Conservation (phyloP, 768 basidiomycete genomes). For the Asterophora parasitica region DNA sequence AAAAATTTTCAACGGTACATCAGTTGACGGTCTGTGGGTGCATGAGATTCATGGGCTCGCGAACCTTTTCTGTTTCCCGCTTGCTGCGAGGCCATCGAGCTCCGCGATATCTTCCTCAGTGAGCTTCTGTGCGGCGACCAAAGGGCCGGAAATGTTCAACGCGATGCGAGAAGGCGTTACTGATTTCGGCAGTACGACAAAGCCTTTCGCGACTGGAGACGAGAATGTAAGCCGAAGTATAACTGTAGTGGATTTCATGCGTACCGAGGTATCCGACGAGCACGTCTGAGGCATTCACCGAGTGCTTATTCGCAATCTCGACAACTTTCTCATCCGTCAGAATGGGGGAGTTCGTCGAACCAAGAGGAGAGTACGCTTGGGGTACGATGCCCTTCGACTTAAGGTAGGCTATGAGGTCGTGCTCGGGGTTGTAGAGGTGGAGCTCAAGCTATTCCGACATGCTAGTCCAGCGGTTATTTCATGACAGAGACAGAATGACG, state of each 20-base stretch:
- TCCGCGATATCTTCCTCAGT: conserved; percentile 46
- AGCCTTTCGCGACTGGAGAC: conserved; percentile 52
- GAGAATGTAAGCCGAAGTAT: conserved; percentile 3
- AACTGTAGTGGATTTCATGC: conserved; percentile 14
- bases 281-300: conserved; percentile 50
- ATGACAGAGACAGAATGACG: neutral
- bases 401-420: conserved; percentile 58
- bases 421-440: conserved; percentile 73
- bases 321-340: conserved; percentile 56
- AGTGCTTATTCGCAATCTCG: conserved; percentile 55
- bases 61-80: conserved; percentile 62
- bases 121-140: conserved; percentile 42
- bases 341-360: conserved; percentile 62
- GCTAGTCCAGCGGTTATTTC: neutral
- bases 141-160: conserved; percentile 49
- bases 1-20: conserved; percentile 1
- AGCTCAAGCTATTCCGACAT: conserved; percentile 52
- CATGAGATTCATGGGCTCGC: conserved; percentile 11
- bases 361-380: conserved; percentile 81
- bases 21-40: neutral
- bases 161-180: conserved; percentile 67
- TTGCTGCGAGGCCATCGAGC: conserved; percentile 53
- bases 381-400: conserved; percentile 64
- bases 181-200: conserved; percentile 72
- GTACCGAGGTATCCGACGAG: conserved; percentile 58